Conservation (phyloP, 305 asterid genomes). For the Fraxinus latifolia region DNA sequence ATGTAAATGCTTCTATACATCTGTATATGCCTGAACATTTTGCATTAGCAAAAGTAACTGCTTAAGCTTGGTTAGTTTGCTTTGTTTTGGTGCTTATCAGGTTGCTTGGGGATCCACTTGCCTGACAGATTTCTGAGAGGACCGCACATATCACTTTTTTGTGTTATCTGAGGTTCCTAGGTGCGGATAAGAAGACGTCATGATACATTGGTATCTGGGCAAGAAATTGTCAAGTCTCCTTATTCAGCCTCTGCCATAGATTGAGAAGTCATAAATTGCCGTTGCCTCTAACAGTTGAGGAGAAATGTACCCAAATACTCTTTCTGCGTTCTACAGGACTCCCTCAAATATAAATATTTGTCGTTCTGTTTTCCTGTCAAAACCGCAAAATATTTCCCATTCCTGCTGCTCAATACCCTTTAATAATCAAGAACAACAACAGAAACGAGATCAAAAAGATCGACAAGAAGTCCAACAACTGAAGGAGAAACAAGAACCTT, state of each 20-base stretch:
- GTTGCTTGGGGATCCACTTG: slow-evolving; percentile 18
- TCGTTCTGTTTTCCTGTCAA: slow-evolving; percentile 15
- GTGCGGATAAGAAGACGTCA: not conserved
- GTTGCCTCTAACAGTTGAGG: slow-evolving; percentile 16
- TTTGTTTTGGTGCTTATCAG: slow-evolving; percentile 24
- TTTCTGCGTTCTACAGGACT: not conserved
- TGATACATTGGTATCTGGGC: not conserved
- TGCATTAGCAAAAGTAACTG: not conserved
- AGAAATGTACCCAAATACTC: slow-evolving; percentile 22
- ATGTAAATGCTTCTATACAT: not conserved
- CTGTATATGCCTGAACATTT: not conserved
- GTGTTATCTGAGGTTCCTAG: slow-evolving; percentile 4
- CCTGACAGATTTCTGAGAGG: slow-evolving; percentile 1
- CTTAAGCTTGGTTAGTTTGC: slow-evolving; percentile 10
- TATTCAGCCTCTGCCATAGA: slow-evolving; percentile 12
- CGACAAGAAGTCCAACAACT: slow-evolving; percentile 19
- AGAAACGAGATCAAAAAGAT: slow-evolving; percentile 21
- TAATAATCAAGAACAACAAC: slow-evolving; percentile 22
- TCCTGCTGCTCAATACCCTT: slow-evolving; percentile 28
- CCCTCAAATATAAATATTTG: not conserved
- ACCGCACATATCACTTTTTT: not conserved
- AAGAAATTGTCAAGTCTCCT: not conserved
- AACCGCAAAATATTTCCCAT: slow-evolving; percentile 16
- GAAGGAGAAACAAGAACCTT: slow-evolving; percentile 30
- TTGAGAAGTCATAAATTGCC: slow-evolving; percentile 11